A percentile compares a stretch with the other conserved stretches of the same genome.
Evolutionary conservation across 441 rosid species (phyloP).

Genomic region (Daphne laureola): DNA sequence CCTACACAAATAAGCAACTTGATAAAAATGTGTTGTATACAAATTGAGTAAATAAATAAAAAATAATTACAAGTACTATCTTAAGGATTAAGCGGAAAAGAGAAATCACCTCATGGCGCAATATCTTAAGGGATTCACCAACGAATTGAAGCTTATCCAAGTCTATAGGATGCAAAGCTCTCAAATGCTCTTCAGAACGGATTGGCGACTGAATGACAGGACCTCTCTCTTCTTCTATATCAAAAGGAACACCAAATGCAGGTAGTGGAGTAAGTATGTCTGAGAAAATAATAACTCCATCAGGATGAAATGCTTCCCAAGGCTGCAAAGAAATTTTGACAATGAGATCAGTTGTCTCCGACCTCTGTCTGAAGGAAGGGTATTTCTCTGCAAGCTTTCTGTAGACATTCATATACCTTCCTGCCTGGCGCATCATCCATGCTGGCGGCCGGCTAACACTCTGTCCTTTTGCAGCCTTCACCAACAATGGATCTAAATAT

Average conservation of each 20-base stretch:
- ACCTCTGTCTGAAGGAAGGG: slow-evolving; percentile 87
- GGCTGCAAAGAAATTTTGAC: slow-evolving; percentile 96
- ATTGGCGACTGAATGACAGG: slow-evolving; percentile 78
- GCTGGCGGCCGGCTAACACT: slow-evolving; percentile 80
- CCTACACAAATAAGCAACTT: slow-evolving; percentile 28
- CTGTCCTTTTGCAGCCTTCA: slow-evolving; percentile 87
- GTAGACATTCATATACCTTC: slow-evolving; percentile 95
- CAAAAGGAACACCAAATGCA: slow-evolving; percentile 87
- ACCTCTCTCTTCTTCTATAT: slow-evolving; percentile 84
- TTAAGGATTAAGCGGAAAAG: slow-evolving; percentile 10
- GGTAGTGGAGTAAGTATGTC: slow-evolving; percentile 95
- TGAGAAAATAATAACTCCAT: slow-evolving; percentile 90
- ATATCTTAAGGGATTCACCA: slow-evolving; percentile 68
- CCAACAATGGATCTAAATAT: slow-evolving; percentile 66
- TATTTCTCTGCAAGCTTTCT: slow-evolving; percentile 87
- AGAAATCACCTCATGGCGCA: slow-evolving; percentile 63
- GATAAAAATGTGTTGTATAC: slow-evolving; percentile 1
- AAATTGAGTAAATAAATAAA: not conserved
- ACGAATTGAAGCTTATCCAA: slow-evolving; percentile 64
- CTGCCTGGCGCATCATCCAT: slow-evolving; percentile 99
- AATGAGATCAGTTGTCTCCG: slow-evolving; percentile 88
- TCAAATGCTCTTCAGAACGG: slow-evolving; percentile 58
- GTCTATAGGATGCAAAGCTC: slow-evolving; percentile 71
- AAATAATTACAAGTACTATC: slow-evolving; percentile 5
- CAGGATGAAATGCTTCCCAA: slow-evolving; percentile 88